Evolutionary conservation across 2,329 filamentous ascomycete genomes (phyloP), one percentile per base, ranked within the genome.

Genomic region (Verticillium tricorpus): DNA sequence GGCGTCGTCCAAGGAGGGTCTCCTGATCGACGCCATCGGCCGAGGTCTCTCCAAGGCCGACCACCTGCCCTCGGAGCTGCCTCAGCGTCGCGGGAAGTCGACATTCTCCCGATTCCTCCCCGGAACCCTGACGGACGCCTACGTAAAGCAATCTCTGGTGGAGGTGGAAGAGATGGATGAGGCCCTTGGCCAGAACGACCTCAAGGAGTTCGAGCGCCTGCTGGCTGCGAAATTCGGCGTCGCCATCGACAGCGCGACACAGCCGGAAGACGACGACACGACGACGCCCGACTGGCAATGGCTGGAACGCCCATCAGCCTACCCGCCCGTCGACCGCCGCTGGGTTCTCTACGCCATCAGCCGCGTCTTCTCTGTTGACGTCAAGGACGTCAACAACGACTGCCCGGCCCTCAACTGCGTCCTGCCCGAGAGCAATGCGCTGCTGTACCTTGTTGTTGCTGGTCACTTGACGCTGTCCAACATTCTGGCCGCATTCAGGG

Each of bases 11-110:
- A 83, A 80, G 65, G 82, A 85, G 59, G 88, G 89, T 9, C 78
- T 91, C 8, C 76, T 93, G 31, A 89, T 91, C 37, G 89, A 93
- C 70, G 89, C 90, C 0, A 85, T 93, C 60, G 89, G 89, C 1
- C 88, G 88, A 63, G 89, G 89, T 2, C 76, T 64, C 9, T 62
- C 62, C 8, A 63, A 63, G 54, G 58, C 61, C 19, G 63, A 63
- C 14, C 56, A 57, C 32, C 57, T 66, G 6, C 61, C 60, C 5
- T 56, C 56, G n/a, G 55, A 34, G 19, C 28, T 63, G 40, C 61
- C 63, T 12, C 62, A 62, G 64, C 56, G 22, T 7, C 58, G 57
- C 15, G 61, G 59, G 19, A 58, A 63, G 39, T 9, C 56, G 11
- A 57, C 64, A 5, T 66, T 63, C 34, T 61, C 61, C 72, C 1